Base-by-base conservation (phyloP, 208 protist genomes). In the Trypanosoma grayi region DNA sequence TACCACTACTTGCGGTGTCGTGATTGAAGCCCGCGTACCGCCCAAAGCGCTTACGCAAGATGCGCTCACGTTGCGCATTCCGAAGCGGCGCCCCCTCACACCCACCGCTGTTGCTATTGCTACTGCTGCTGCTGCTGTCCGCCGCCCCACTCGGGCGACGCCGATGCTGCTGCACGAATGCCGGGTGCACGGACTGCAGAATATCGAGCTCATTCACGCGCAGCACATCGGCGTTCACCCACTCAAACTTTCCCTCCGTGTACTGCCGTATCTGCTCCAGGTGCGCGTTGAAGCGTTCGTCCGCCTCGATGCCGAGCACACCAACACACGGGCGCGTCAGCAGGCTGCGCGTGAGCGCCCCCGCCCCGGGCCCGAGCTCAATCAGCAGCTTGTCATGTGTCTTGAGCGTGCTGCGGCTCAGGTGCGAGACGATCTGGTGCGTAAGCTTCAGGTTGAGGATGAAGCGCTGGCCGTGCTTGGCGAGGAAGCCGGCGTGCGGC, bases 391-490 rank as follows among this genome's bases (percentile, higher is more conserved):
- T 93, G 55, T 96, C 83, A 18, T 47, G 56, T 18, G 85, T 89
- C 33, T 70, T 63, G 25, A 91, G 73, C 11, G 84, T 84, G 25
- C 79, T 91, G 51, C 73, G 75, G 46, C 74, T 82, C 6, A 93
- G 66, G 48, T 81, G 78, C 31, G 75, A 74, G 24, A 79, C 80
- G 45, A 92, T 46, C 46, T 92, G 83, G 46, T 96, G 90, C 0
- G 85, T 96, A 7, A 92, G 85, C 46, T 96, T 96, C 45, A 93
- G 58, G 56, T 93, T 93, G 5, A 96, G 60, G 39, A 93, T 79
- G 66, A 93, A 93, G 40, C 90, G 84, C 10, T 93, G 79, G 58
- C 89, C 87, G 68, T 92, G 89, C 77, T 96, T 93, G 48, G 87
- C 78, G 31, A 96, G 71, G 45, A 74, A 89, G 20, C 87, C 86